phyloP scores from a whole-genome alignment of 2,329 filamentous ascomycete genomes.

The Elsinoe arachidis region DNA sequence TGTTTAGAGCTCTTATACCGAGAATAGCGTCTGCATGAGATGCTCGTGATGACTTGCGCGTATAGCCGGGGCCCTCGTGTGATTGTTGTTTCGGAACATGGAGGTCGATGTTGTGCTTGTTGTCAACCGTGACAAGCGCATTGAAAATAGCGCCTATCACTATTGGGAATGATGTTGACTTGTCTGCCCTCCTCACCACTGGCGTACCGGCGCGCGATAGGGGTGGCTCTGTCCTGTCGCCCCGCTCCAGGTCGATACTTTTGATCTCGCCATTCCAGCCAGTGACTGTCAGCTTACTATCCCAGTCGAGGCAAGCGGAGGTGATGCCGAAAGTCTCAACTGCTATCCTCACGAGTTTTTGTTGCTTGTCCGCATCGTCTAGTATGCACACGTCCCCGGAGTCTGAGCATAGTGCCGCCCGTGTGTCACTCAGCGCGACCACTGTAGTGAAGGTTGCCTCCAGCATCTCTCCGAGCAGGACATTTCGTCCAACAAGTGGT shows the following conservation, averaged over 20 bases:
- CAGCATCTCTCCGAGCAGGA: conserved; percentile 69
- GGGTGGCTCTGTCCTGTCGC: not conserved
- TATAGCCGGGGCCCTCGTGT: not conserved
- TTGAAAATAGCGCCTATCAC: conserved; percentile 16
- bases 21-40: conserved; percentile 53
- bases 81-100: not conserved
- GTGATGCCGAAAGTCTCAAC: conserved; percentile 59
- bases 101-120: conserved; percentile 60
- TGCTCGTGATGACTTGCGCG: conserved; percentile 18
- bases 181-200: not conserved
- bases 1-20: conserved; percentile 60
- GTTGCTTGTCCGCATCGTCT: conserved; percentile 64
- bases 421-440: conserved; percentile 59
- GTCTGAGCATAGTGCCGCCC: conserved; percentile 78
- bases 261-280: conserved; percentile 51
- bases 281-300: conserved; percentile 56
- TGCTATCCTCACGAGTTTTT: conserved; percentile 59
- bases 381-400: conserved; percentile 82
- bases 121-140: conserved; percentile 52
- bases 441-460: conserved; percentile 80
- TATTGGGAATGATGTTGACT: conserved; percentile 9
- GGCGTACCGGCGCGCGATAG: conserved; percentile 1
- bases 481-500: conserved; percentile 70
- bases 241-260: conserved; percentile 3
- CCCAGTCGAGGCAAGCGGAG: conserved; percentile 53